Evolutionary conservation across 108 stramenopile genomes (phyloP).

Genomic region (Skeletonema menzelii): DNA sequence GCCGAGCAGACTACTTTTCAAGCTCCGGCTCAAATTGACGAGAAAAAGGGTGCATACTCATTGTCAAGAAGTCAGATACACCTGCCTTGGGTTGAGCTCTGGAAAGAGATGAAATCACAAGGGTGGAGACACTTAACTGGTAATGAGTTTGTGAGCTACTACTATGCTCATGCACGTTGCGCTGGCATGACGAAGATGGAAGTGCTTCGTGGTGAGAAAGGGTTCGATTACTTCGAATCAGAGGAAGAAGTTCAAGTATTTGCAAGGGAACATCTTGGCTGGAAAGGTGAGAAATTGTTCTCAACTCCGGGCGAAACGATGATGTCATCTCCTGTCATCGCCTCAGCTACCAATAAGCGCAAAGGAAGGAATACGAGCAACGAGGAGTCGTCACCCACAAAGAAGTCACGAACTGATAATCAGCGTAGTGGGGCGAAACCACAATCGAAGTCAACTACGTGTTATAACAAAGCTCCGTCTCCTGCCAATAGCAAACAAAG

Average conservation of each 20-base stretch:
- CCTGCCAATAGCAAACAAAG: conserved; percentile 5
- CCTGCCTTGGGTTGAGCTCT: conserved; percentile 15
- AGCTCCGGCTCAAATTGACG: neutral
- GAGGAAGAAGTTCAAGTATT: conserved; percentile 3
- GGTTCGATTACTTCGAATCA: conserved; percentile 26
- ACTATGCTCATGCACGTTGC: conserved; percentile 8
- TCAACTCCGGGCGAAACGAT: neutral
- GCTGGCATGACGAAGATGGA: conserved; percentile 16
- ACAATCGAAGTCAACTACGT: neutral
- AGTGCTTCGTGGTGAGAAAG: conserved; percentile 9
- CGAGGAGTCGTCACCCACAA: neutral
- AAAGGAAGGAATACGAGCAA: neutral
- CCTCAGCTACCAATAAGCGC: neutral
- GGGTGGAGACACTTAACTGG: conserved; percentile 1
- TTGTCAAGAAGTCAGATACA: conserved; percentile 10
- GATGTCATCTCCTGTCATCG: neutral
- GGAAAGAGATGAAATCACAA: conserved; percentile 15
- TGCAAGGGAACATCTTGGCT: conserved; percentile 21
- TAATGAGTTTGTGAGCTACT: neutral
- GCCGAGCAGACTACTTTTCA: no score
- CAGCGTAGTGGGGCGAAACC: neutral
- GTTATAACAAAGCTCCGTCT: neutral
- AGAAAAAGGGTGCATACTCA: neutral
- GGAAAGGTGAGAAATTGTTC: conserved; percentile 9
- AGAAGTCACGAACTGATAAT: conserved; percentile 3